Conservation (phyloP, 164 flowering plant genomes). For the Stephania yunnanensis region DNA sequence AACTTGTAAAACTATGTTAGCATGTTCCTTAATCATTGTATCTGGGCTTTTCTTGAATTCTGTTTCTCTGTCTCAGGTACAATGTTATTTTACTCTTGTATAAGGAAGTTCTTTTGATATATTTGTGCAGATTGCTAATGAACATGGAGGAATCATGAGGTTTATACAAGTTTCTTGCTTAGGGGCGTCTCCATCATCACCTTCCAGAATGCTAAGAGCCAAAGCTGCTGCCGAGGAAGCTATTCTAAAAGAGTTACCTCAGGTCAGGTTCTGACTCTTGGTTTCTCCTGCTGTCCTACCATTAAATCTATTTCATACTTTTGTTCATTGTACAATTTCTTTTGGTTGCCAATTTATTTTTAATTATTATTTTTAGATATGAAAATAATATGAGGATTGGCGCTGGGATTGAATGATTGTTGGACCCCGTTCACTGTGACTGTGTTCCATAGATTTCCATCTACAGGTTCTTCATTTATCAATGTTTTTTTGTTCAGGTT, state of each 20-base stretch:
- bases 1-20: not conserved
- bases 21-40: not conserved
- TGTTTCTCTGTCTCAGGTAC: not conserved
- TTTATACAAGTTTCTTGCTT: conserved; percentile 90
- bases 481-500: not conserved
- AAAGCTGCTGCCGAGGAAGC: conserved; percentile 96
- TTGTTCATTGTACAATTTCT: not conserved
- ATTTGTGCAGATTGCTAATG: conserved; percentile 72
- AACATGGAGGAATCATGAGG: conserved; percentile 95
- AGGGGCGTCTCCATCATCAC: conserved; percentile 81
- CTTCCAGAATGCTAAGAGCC: conserved; percentile 71
- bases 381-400: not conserved
- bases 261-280: conserved; percentile 35
- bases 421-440: not conserved
- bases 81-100: not conserved
- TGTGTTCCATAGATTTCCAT: not conserved
- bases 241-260: conserved; percentile 64
- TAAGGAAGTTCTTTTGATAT: not conserved
- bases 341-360: not conserved
- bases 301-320: no score
- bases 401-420: not conserved
- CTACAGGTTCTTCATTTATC: not conserved
- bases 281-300: not conserved
- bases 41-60: not conserved
- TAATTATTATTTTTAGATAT: not conserved